Evolutionary conservation across 78 protist genomes (phyloP).

Genomic region (Creolimax fragrantissima): DNA sequence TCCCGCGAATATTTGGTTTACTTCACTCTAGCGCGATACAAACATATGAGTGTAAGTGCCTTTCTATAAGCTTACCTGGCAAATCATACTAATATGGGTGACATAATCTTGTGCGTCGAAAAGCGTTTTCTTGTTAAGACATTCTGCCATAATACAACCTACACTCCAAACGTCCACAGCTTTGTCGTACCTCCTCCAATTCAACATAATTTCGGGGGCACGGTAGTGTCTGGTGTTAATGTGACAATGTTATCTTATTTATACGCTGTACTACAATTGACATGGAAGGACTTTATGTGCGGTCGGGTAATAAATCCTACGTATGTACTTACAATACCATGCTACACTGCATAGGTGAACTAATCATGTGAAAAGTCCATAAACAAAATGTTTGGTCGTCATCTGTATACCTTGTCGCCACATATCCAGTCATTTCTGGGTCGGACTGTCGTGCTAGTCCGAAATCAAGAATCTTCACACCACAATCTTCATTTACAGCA

Average conservation of each 20-base stretch:
- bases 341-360: no score
- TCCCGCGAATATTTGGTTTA: no score
- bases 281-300: no score
- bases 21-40: no score
- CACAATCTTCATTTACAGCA: conserved; percentile 59
- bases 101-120: background rate
- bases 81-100: background rate
- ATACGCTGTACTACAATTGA: no score
- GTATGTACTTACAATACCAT: no score
- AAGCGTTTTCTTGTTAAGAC: background rate
- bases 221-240: conserved; percentile 50
- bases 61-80: background rate
- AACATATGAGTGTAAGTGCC: no score
- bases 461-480: conserved; percentile 41
- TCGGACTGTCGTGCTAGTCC: conserved; percentile 28
- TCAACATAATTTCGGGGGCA: conserved; percentile 76
- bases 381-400: no score
- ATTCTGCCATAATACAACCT: conserved; percentile 17
- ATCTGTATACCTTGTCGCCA: conserved; percentile 75
- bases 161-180: conserved; percentile 10
- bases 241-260: no score
- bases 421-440: conserved; percentile 36
- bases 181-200: conserved; percentile 24
- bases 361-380: no score
- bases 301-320: no score